These are phyloP conservation scores for Endogone sp. DNA, from an alignment of 192 early-diverging fungal species.

Conservation along the genomic window DNA sequence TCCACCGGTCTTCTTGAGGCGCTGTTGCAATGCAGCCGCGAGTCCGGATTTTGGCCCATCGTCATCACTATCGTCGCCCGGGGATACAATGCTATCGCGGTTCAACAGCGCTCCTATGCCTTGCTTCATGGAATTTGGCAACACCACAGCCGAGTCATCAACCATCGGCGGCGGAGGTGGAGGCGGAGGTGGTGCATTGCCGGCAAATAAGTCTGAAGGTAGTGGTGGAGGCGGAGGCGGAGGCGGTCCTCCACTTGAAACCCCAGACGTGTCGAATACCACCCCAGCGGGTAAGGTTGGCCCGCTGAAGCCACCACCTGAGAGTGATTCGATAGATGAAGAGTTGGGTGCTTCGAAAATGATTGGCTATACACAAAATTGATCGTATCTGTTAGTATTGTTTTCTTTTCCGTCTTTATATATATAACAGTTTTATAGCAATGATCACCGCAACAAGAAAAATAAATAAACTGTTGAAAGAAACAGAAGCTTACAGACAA, in stretches of 20 bases:
- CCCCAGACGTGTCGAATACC: neutral
- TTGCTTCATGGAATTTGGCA: too few species aligned
- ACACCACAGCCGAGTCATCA: too few species aligned
- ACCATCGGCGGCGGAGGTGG: constrained; percentile 20
- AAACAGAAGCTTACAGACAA: neutral
- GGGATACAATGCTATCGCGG: too few species aligned
- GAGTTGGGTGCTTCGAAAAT: neutral
- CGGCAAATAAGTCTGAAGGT: constrained; percentile 19
- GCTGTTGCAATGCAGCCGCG: constrained; percentile 25
- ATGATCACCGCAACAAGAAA: neutral
- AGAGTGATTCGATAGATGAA: neutral
- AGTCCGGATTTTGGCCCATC: constrained; percentile 30
- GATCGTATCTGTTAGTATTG: too few species aligned
- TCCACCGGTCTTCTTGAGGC: constrained; percentile 3
- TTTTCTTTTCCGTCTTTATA: too few species aligned
- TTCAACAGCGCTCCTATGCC: too few species aligned
- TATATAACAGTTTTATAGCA: neutral
- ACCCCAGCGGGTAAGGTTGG: too few species aligned
- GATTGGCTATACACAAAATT: neutral
- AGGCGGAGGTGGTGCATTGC: constrained; percentile 15
- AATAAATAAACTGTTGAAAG: neutral
- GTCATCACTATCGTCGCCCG: constrained; percentile 4
- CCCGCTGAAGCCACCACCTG: too few species aligned
- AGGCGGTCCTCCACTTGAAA: constrained; percentile 3
- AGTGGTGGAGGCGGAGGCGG: neutral